Conservation (phyloP, 495 filamentous ascomycete genomes). For the Penicillium paradoxum region DNA sequence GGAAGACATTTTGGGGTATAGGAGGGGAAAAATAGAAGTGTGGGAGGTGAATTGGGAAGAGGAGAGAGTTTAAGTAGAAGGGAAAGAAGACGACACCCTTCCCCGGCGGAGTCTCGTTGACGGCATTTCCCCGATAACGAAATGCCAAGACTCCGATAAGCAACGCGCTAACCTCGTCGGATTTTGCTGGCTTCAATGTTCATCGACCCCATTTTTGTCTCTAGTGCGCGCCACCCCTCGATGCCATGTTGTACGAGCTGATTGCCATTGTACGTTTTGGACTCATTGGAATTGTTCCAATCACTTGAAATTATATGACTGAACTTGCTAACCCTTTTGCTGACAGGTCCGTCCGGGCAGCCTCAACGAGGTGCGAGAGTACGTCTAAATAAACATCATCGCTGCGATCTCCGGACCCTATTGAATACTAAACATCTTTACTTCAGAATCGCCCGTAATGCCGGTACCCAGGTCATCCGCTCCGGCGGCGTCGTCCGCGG, state of each 20-base stretch:
- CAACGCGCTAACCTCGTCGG: slow-evolving; percentile 20
- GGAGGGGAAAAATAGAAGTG: slow-evolving; percentile 14
- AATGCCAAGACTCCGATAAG: slow-evolving; percentile 33
- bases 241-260: slow-evolving; percentile 88
- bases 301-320: not conserved
- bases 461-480: slow-evolving; percentile 76
- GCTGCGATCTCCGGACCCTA: not conserved
- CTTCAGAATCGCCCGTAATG: slow-evolving; percentile 72
- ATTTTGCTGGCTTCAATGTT: slow-evolving; percentile 20
- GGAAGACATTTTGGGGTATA: slow-evolving; percentile 33
- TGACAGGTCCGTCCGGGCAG: slow-evolving; percentile 81
- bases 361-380: slow-evolving; percentile 92
- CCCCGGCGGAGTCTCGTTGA: slow-evolving; percentile 22
- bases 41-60: slow-evolving; percentile 20
- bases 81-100: slow-evolving; percentile 21
- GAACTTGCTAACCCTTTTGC: slow-evolving; percentile 8
- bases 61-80: slow-evolving; percentile 26
- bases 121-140: slow-evolving; percentile 17
- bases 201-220: slow-evolving; percentile 2
- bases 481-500: slow-evolving; percentile 88
- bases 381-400: slow-evolving; percentile 28
- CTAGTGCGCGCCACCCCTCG: slow-evolving; percentile 19
- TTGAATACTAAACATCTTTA: slow-evolving; percentile 14
- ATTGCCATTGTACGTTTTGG: slow-evolving; percentile 77
- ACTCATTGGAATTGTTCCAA: not conserved